Base-by-base conservation (phyloP, 345 rosid species). In the Ceriops decandra region DNA sequence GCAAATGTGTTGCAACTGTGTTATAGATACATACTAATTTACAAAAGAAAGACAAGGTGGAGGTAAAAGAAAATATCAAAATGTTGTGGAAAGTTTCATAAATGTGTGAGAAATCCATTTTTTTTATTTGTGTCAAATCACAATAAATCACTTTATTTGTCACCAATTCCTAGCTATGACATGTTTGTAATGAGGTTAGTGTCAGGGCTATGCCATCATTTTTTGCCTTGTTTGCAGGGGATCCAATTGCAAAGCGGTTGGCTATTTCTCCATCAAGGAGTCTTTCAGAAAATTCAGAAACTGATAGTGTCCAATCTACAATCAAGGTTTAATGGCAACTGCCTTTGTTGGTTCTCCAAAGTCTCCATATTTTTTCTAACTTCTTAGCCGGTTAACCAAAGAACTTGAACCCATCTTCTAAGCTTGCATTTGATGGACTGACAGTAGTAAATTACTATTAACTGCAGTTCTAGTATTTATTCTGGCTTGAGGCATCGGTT, bases 231-330 rank as follows among this genome's bases (percentile, higher is more conserved):
- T 66, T 65, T 72, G 62, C 69, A 95, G 97, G 82, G 56, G 97
- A 95, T 70, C 93, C 97, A 51, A 83, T 90, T 68, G 86, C 88
- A 31, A 90, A 85, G 75, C 81, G 84, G 62, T 77, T 76, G 68
- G 68, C 68, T 51, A 76, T 72, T 72, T 78, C 90, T 67, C 82
- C 84, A 22, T 69, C 79, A 59, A 71, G 15, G 76, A 74, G 28
- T 78, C 64, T 83, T 71, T 72, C 73, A 77, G 81, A 80, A 54
- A 81, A 52, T 74, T 79, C 74, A 68, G 81, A 69, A 21, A 77
- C 71, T 69, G 70, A 83, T 68, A 75, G 72, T 63, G 74, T 47
- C 42, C 69, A 76, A 60, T 80, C 84, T 62, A 63, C 63, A 52
- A n/a, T 47, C 58, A 78, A 86, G 93, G 93, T 88, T 75, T 65